Conservation (phyloP, 2,329 filamentous ascomycete genomes). For the Aspergillus fischeri region DNA sequence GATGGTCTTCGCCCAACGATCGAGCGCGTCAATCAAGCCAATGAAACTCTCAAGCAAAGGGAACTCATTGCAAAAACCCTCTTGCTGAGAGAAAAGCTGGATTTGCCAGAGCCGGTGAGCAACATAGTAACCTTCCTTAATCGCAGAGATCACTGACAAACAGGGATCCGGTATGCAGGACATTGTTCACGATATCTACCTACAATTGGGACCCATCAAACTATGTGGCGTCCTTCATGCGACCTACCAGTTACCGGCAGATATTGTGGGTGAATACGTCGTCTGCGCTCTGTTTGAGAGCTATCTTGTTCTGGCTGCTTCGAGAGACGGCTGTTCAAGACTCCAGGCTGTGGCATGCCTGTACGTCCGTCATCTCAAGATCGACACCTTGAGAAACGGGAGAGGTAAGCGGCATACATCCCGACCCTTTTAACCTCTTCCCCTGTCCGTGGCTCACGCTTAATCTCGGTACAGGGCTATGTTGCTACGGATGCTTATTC, state of each 20-base stretch:
- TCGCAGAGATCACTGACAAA: background rate
- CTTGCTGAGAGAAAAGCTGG: slow-evolving; percentile 75
- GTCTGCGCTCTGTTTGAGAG: slow-evolving; percentile 79
- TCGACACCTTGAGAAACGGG: slow-evolving; percentile 33
- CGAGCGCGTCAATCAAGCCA: slow-evolving; percentile 77
- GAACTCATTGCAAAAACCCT: slow-evolving; percentile 75
- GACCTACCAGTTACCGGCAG: slow-evolving; percentile 69
- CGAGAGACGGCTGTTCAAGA: slow-evolving; percentile 58
- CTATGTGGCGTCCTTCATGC: slow-evolving; percentile 81
- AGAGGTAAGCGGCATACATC: slow-evolving; percentile 25
- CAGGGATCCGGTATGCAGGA: slow-evolving; percentile 18
- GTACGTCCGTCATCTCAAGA: slow-evolving; percentile 46
- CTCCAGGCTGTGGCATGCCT: slow-evolving; percentile 76
- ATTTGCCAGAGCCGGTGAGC: slow-evolving; percentile 67
- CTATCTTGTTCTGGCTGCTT: slow-evolving; percentile 70
- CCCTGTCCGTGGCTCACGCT: slow-evolving; percentile 8
- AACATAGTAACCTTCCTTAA: background rate
- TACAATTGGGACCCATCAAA: slow-evolving; percentile 72
- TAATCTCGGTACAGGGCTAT: slow-evolving; percentile 57
- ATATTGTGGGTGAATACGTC: slow-evolving; percentile 74
- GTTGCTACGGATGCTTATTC: slow-evolving; percentile 79
- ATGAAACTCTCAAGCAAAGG: slow-evolving; percentile 67
- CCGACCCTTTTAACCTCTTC: background rate
- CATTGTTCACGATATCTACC: slow-evolving; percentile 56
- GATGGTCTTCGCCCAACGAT: slow-evolving; percentile 70